Evolutionary conservation across 805 yeast species (phyloP).

Genomic region (Lipomyces anomalus): DNA sequence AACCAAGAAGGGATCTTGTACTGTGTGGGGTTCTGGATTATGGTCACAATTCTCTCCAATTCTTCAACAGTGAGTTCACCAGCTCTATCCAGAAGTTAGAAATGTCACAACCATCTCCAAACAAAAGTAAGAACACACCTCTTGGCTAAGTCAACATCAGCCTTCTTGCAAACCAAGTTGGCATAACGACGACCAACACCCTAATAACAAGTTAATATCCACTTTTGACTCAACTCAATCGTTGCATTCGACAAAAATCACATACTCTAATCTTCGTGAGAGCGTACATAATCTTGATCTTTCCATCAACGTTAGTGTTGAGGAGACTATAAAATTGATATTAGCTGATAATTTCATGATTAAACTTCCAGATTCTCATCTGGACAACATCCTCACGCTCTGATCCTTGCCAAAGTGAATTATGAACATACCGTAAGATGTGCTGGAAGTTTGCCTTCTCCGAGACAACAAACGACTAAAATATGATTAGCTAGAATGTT

Average conservation of each 20-base stretch:
- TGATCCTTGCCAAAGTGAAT: no score
- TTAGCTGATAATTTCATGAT: no score
- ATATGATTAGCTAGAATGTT: no score
- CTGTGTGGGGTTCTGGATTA: constrained; percentile 99
- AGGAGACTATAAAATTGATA: constrained; percentile 62
- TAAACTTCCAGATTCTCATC: constrained; percentile 2
- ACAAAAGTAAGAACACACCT: constrained; percentile 42
- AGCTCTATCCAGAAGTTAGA: constrained; percentile 52
- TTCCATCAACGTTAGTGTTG: constrained; percentile 99
- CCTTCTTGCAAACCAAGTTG: constrained; percentile 99
- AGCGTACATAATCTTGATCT: constrained; percentile 99
- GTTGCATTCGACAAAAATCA: not conserved
- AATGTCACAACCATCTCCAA: not conserved
- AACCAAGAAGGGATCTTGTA: constrained; percentile 99
- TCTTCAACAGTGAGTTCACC: constrained; percentile 99
- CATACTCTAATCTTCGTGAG: constrained; percentile 73
- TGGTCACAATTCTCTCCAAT: constrained; percentile 99
- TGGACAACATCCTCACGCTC: constrained; percentile 3
- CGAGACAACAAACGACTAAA: constrained; percentile 91
- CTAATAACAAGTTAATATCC: constrained; percentile 39
- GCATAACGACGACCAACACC: constrained; percentile 99
- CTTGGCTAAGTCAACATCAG: constrained; percentile 96
- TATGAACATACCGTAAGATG: constrained; percentile 92
- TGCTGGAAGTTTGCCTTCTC: constrained; percentile 99
- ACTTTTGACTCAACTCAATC: not conserved